Evolutionary conservation across 352 stramenopile genomes (phyloP).

Genomic region (Thalassiosira livingstoniorum): DNA sequence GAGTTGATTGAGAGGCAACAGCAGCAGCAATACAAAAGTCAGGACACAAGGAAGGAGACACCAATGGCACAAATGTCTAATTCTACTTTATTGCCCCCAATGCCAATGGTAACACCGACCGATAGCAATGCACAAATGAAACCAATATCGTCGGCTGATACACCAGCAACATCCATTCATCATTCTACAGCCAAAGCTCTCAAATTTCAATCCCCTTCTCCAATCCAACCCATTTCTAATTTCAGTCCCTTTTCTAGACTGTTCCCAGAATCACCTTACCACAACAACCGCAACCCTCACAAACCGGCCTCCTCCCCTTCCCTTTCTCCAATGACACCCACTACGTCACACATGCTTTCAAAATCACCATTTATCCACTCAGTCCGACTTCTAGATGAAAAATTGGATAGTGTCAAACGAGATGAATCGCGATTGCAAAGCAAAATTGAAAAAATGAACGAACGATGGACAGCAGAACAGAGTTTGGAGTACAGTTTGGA

Average conservation of each 20-base stretch:
- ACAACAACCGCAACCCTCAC: background rate
- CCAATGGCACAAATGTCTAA: too few relatives aligned
- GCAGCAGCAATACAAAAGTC: too few relatives aligned
- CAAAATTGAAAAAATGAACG: slow-evolving; percentile 2
- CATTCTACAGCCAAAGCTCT: background rate
- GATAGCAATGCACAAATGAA: too few relatives aligned
- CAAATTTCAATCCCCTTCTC: background rate
- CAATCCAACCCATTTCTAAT: background rate
- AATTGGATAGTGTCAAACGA: background rate
- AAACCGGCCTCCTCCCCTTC: background rate
- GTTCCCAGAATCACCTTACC: background rate
- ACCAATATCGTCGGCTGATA: background rate
- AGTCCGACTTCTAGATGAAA: slow-evolving; percentile 1
- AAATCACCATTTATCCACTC: background rate
- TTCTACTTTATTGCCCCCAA: too few relatives aligned
- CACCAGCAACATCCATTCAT: background rate
- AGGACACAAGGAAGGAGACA: too few relatives aligned
- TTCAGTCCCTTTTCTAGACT: background rate
- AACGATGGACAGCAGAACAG: background rate
- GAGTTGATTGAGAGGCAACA: too few relatives aligned
- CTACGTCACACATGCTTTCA: background rate
- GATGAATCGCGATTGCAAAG: slow-evolving; percentile 1
- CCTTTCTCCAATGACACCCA: background rate
- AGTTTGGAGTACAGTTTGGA: slow-evolving; percentile 10
- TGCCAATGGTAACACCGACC: too few relatives aligned